Base-by-base conservation (phyloP, 1,284 basidiomycete species). In the Melanopsichium pennsylvanicum region DNA sequence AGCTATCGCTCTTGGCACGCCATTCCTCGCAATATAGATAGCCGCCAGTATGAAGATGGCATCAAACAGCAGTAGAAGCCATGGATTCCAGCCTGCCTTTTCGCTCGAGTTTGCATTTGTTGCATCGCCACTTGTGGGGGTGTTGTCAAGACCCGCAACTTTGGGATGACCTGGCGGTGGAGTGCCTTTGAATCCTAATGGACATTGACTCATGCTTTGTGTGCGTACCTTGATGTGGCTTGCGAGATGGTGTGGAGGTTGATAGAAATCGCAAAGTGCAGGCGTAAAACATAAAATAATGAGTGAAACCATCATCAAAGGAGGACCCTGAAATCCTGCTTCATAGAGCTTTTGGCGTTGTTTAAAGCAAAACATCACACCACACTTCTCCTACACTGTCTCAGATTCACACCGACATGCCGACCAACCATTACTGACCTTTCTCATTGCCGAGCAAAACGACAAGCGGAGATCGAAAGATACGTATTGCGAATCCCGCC, bases 151-250 rank as follows among this genome's bases (percentile, higher is more conserved):
- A 7, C 62, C 61, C 8, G 45, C 40, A n/a, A 71, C 46, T 25
- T 50, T 49, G n/a, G 69, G 69, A 21, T 71, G 69, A 12, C 63
- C 69, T 13, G 57, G 52, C n/a, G 69, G 69, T 7, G 64, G 69
- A 4, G 69, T 59, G 27, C 69, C 69, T 44, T 62, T 71, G 47
- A 71, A 71, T 33, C 69, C 69, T 2, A 71, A 38, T 13, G 69
- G 69, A 36, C 69, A 71, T 33, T 58, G 57, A 32, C 43, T 54
- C 50, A 66, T 66, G 27, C 8, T 29, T n/a, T n/a, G n/a, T n/a
- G n/a, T n/a, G n/a, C n/a, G 27, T 29, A 29, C 27, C 13, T 29
- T 29, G 13, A 13, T 8, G 7, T 29, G 27, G 2, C 19, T 33
- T 11, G 13, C 6, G 16, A 13, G 8, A 13, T 23, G 41, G 27